Evolutionary conservation across 202 grass and related monocot genomes (phyloP).

Genomic region (Setaria italica): DNA sequence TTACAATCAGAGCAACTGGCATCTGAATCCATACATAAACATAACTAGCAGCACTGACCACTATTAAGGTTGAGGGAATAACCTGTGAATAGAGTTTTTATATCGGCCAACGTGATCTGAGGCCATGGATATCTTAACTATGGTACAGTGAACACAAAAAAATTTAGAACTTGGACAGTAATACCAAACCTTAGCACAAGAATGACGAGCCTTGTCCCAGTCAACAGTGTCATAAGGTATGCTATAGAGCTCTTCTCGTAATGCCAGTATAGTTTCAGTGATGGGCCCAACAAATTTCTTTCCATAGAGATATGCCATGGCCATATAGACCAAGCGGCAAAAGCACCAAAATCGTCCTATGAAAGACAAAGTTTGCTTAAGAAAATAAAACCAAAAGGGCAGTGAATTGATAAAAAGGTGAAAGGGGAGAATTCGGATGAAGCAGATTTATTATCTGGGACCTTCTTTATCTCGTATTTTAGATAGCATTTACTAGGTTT

Average conservation of each 20-base stretch:
- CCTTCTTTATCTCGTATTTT: too few relatives aligned
- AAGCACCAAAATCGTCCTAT: conserved; percentile 33
- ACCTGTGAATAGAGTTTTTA: background rate
- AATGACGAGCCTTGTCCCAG: conserved; percentile 20
- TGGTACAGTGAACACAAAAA: background rate
- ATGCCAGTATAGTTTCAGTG: background rate
- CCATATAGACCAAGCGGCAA: conserved; percentile 31
- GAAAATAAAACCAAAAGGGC: background rate
- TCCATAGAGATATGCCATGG: conserved; percentile 43
- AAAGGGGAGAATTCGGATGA: too few relatives aligned
- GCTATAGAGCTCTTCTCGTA: conserved; percentile 24
- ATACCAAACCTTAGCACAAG: conserved; percentile 37
- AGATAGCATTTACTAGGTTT: too few relatives aligned
- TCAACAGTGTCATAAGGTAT: conserved; percentile 23
- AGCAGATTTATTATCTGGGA: too few relatives aligned
- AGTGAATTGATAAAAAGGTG: too few relatives aligned
- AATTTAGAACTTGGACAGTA: background rate
- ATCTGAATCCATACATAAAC: background rate
- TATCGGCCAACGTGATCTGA: background rate
- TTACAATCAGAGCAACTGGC: background rate
- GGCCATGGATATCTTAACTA: background rate
- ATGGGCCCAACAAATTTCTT: conserved; percentile 40
- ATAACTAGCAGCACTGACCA: background rate
- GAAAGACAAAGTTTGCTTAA: background rate
- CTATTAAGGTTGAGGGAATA: background rate